Evolutionary conservation across 2,329 filamentous ascomycete species (phyloP).

Genomic region (Colletotrichum sidae): DNA sequence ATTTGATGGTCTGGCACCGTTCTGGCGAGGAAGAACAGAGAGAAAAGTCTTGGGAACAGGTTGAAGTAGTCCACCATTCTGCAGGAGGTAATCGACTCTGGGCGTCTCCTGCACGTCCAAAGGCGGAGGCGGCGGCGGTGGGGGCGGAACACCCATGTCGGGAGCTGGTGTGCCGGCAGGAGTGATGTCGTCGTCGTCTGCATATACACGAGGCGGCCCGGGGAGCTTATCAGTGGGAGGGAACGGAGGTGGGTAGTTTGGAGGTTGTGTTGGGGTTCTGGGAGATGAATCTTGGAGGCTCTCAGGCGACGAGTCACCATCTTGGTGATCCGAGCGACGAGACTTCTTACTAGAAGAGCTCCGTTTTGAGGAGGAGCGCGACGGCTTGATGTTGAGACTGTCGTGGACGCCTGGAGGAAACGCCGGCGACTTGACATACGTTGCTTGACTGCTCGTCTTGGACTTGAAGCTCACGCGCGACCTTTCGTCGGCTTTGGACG

Average conservation of each 20-base stretch:
- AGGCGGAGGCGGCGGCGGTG: slow-evolving; percentile 79
- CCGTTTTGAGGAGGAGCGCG: slow-evolving; percentile 42
- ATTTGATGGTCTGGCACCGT: slow-evolving; percentile 69
- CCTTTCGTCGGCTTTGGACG: slow-evolving; percentile 60
- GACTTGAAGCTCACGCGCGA: slow-evolving; percentile 67
- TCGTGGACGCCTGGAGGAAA: slow-evolving; percentile 42
- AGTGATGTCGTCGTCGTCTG: slow-evolving; percentile 53
- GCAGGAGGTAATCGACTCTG: slow-evolving; percentile 90
- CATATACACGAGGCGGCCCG: slow-evolving; percentile 50
- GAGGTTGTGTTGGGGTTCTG: slow-evolving; percentile 68
- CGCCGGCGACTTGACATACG: slow-evolving; percentile 56
- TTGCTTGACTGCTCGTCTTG: slow-evolving; percentile 68
- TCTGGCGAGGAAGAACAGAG: slow-evolving; percentile 68
- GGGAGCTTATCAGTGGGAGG: slow-evolving; percentile 51
- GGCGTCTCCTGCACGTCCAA: slow-evolving; percentile 78
- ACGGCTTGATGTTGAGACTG: slow-evolving; percentile 39
- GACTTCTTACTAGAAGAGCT: slow-evolving; percentile 47
- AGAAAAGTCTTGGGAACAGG: slow-evolving; percentile 81
- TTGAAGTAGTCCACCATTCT: slow-evolving; percentile 83
- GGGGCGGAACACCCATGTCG: slow-evolving; percentile 58
- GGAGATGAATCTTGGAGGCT: slow-evolving; percentile 68
- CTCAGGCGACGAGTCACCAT: slow-evolving; percentile 60
- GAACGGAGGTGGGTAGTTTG: slow-evolving; percentile 61
- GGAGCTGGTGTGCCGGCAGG: slow-evolving; percentile 55
- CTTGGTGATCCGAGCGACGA: slow-evolving; percentile 52